Evolutionary conservation across 1,139 yeast species (phyloP), one percentile per base, ranked within the genome.

Genomic region (Blastobotrys serpentis): DNA sequence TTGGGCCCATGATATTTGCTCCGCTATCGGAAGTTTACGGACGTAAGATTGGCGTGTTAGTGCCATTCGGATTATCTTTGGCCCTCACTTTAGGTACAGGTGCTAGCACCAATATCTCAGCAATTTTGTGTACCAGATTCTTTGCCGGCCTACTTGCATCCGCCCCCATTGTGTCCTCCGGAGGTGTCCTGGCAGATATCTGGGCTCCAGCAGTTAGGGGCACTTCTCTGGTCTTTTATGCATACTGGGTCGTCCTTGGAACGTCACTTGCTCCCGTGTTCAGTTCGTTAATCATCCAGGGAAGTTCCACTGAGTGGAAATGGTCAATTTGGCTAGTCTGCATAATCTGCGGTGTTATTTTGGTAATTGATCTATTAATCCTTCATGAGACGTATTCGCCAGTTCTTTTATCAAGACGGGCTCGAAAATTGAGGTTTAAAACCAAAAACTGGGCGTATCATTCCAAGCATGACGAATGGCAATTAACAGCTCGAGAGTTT

Each of bases 11-110:
- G 55, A 67, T 86, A 37, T 77, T 89, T 72, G 87, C 90, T 3
- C 95, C 96, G 3, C 67, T 86, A 37, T 82, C 90, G 13, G 95
- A 86, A 63, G 79, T 83, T 54, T 78, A 80, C 50, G 96, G 95
- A 6, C 73, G 95, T 51, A 80, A 82, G 58, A 70, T 80, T 1
- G 87, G 87, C 1, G 86, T 82, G 57, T 67, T 84, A 44, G 68
- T 78, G 36, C 84, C 89, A 0, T 74, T 82, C 51, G 72, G 77
- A 11, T 64, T 85, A 10, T 83, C 65, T 72, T 84, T 43, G 70
- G 19, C 60, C 3, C 49, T 62, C 22, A 55, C 63, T 13, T 53
- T 60, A 25, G 58, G 66, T 4, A 54, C 61, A 4, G 70, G 68
- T 2, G 50, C 60, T 11, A 55, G 58, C 1, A 50, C 75, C 17